A percentile compares a stretch with the other conserved stretches of the same genome.
Conservation (phyloP, 2,329 filamentous ascomycete species). For the Neurospora sp. region DNA sequence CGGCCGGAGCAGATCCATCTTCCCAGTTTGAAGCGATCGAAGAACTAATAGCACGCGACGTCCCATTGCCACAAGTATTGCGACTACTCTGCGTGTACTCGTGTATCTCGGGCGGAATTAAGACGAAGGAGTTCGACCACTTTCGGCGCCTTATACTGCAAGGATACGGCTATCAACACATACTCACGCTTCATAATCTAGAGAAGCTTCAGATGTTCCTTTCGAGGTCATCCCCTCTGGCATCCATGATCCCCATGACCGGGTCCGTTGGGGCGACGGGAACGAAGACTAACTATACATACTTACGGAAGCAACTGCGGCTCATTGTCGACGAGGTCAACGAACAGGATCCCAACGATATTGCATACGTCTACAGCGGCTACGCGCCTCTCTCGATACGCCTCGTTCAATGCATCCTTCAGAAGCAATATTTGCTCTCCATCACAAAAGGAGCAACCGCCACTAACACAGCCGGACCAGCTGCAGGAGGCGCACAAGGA, state of each 20-base stretch:
- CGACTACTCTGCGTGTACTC: slow-evolving; percentile 86
- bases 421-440: slow-evolving; percentile 74
- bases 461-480: slow-evolving; percentile 36
- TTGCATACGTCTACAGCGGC: slow-evolving; percentile 96
- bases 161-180: slow-evolving; percentile 89
- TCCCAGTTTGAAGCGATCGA: slow-evolving; percentile 86
- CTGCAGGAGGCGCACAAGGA: slow-evolving; percentile 57
- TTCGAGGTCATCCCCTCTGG: slow-evolving; percentile 64
- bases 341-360: slow-evolving; percentile 86
- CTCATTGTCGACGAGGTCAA: slow-evolving; percentile 95
- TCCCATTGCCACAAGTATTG: slow-evolving; percentile 71
- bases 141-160: slow-evolving; percentile 84
- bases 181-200: slow-evolving; percentile 78
- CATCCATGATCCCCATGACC: slow-evolving; percentile 71
- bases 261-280: slow-evolving; percentile 47
- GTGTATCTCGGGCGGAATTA: slow-evolving; percentile 79
- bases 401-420: slow-evolving; percentile 83
- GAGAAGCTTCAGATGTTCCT: slow-evolving; percentile 85
- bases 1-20: slow-evolving; percentile 78
- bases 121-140: slow-evolving; percentile 76
- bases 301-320: slow-evolving; percentile 74
- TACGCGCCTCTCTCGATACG: slow-evolving; percentile 90
- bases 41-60: slow-evolving; percentile 84
- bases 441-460: slow-evolving; percentile 54
- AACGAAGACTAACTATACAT: slow-evolving; percentile 81